Evolutionary conservation across 306 rosid species (phyloP).

Genomic region (Trichosanthes cucumerina): DNA sequence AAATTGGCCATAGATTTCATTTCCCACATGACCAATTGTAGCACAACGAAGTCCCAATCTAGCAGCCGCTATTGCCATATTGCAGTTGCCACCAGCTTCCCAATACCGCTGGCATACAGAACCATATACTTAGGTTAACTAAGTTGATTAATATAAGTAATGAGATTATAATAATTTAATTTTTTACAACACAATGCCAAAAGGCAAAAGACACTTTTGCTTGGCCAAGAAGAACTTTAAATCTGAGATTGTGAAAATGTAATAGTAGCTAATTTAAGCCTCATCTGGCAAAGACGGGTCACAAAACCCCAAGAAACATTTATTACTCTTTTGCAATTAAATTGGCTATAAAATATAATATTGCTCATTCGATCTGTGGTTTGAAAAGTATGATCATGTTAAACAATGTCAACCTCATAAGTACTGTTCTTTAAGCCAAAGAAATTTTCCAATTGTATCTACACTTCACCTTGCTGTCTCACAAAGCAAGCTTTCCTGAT

Average conservation of each 20-base stretch:
- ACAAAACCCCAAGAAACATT: not conserved
- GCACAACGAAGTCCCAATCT: constrained; percentile 67
- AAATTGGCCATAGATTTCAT: constrained; percentile 73
- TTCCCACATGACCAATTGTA: constrained; percentile 80
- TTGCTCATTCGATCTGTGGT: not conserved
- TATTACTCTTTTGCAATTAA: not conserved
- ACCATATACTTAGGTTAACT: constrained; percentile 10
- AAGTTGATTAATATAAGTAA: not conserved
- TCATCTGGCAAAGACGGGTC: not conserved
- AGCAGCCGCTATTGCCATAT: constrained; percentile 86
- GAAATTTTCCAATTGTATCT: not conserved
- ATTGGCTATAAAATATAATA: not conserved
- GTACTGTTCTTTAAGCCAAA: not conserved
- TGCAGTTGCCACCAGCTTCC: constrained; percentile 99
- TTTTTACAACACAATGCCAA: not conserved
- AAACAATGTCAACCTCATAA: not conserved
- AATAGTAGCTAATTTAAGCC: not conserved
- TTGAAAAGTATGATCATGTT: not conserved
- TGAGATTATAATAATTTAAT: not conserved
- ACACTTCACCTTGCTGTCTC: not conserved
- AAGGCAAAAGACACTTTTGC: not conserved
- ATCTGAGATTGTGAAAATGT: not conserved
- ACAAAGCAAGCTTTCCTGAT: not conserved
- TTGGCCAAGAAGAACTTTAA: not conserved
- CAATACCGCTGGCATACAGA: constrained; percentile 49